Evolutionary conservation across 352 stramenopile species (phyloP), one percentile per base, ranked within the genome.

Genomic region (Pythium rhizo-oryzae): DNA sequence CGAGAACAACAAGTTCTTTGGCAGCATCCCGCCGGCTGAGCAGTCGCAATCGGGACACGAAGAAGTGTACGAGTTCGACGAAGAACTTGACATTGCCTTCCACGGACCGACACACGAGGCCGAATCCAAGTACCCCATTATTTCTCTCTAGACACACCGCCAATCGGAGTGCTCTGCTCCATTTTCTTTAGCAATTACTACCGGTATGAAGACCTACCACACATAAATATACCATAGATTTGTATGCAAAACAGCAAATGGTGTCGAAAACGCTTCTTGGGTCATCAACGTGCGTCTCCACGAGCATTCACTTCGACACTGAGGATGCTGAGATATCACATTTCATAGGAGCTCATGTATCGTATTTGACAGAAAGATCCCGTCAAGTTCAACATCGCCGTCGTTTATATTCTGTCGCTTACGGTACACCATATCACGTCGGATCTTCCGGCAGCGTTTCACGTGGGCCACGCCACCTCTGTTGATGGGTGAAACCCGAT

Each of bases 61-160:
- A 66, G 65, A 71, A 58, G 58, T 71, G 35, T 71, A 62, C 41
- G 65, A 71, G 37, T 71, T 50, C 11, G 65, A 71, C 65, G 65
- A 71, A 46, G 50, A 71, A 24, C n/a, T 51, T 13, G 55, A 66
- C 50, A 56, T 65, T 30, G 41, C 47, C 8, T 53, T 58, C 47
- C 47, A 58, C 13, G 1, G 41, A 56, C 25, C 41, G 19, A 16
- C 51, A 11, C 35, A 21, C 8, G 44, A 67, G 21, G 46, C 21
- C 21, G 59, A 66, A 43, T 71, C 65, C 49, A 71, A 71, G 65
- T 65, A 66, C 43, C 65, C 65, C 11, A 52, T 58, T 21, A 58
- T 71, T 23, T 66, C 56, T 9, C 33, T 71, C 25, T 69, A 69
- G 54, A 63, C 19, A 23, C 39, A 33, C 28, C 28, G 28, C 28